These are phyloP conservation scores for Fusarium setosum DNA, from an alignment of 2,329 filamentous ascomycete genomes.

Conservation along the genomic window DNA sequence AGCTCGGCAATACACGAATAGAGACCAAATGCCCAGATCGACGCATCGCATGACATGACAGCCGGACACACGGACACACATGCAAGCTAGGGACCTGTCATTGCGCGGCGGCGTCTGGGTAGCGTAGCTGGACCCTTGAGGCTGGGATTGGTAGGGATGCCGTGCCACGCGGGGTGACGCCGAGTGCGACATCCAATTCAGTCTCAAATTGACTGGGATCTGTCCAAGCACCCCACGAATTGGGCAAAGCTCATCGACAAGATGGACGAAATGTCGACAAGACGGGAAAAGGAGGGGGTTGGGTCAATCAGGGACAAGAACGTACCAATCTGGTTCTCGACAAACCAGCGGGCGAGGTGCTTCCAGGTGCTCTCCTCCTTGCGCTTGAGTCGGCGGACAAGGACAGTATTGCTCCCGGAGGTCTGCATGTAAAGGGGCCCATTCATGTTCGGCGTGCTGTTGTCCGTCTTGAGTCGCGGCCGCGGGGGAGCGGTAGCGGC, in stretches of 20 bases:
- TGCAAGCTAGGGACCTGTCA: conserved; percentile 18
- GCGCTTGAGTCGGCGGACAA: conserved; percentile 68
- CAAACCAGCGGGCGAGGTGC: conserved; percentile 74
- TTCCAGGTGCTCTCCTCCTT: conserved; percentile 72
- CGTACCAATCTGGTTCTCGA: conserved; percentile 85
- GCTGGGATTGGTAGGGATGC: conserved; percentile 24
- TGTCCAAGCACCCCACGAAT: conserved; percentile 13
- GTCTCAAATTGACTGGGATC: conserved; percentile 21
- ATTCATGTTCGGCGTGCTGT: conserved; percentile 59
- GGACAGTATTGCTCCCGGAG: conserved; percentile 61
- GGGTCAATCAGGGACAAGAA: conserved; percentile 34
- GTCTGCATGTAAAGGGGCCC: conserved; percentile 69
- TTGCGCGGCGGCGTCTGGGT: conserved; percentile 24
- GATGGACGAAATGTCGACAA: not conserved
- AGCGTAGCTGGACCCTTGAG: conserved; percentile 25
- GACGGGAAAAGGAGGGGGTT: conserved; percentile 16
- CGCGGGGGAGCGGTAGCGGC: conserved; percentile 34
- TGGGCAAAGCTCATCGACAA: not conserved
- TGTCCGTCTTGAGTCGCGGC: conserved; percentile 45
- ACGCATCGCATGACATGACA: not conserved
- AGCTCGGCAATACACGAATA: not conserved
- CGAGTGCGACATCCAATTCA: conserved; percentile 26
- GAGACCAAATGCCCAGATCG: conserved; percentile 9
- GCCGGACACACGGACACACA: conserved; percentile 17
- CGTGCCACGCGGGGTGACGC: conserved; percentile 40